Conservation (phyloP, 306 rosid species). For the Begonia peltatifolia region DNA sequence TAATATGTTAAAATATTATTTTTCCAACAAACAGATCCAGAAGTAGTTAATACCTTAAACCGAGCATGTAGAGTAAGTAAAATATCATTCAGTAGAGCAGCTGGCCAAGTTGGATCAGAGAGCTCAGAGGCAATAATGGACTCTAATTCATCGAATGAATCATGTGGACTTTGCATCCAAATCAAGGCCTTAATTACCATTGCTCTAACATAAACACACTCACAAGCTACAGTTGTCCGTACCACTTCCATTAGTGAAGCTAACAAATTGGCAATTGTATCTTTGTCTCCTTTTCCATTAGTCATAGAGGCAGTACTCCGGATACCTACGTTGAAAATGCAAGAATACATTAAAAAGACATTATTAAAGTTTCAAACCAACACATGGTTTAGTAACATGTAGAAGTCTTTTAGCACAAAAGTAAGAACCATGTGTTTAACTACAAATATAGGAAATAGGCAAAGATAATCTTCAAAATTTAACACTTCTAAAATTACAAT, state of each 20-base stretch:
- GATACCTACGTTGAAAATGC: constrained; percentile 25
- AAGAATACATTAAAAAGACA: no score
- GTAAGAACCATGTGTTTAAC: no score
- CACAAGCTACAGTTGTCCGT: constrained; percentile 94
- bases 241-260: constrained; percentile 97
- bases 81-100: constrained; percentile 75
- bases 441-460: no score
- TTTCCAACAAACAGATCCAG: no score
- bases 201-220: constrained; percentile 92
- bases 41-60: constrained; percentile 61
- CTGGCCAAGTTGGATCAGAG: constrained; percentile 97
- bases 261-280: constrained; percentile 74
- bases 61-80: constrained; percentile 96
- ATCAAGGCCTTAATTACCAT: constrained; percentile 96
- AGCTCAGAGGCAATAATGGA: constrained; percentile 98
- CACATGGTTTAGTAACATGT: no score
- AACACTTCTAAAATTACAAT: no score
- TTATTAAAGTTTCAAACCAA: no score
- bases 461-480: no score
- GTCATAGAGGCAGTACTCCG: constrained; percentile 68
- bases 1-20: no score
- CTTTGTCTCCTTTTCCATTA: constrained; percentile 64
- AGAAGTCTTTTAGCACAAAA: no score
- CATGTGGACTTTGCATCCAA: constrained; percentile 98
- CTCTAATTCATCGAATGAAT: constrained; percentile 86